Evolutionary conservation across 2,329 filamentous ascomycete species (phyloP), one percentile per base, ranked within the genome.

Genomic region (Cadophora malorum): DNA sequence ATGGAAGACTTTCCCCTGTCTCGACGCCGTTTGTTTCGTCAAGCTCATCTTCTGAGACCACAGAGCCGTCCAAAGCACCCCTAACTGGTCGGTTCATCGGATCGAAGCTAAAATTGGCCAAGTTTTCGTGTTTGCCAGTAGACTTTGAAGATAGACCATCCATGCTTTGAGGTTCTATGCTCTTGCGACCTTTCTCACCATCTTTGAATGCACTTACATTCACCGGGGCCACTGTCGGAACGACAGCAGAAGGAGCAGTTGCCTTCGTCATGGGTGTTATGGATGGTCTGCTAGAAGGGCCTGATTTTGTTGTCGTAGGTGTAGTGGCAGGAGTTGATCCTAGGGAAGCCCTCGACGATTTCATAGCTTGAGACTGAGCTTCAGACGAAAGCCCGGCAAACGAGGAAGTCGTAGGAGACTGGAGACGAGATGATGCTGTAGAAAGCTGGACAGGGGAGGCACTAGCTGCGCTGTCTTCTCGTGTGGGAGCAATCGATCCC

Each of bases 191-290:
- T 25, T 77, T 76, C 63, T 88, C 85, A 68, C 78, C 80, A 67
- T 85, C 83, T 65, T 82, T 82, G 69, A 83, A 82, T 19, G 80
- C 82, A 69, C 78, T 83, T 9, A 85, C 81, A 61, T 84, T 83
- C 14, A 85, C 79, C 3, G 86, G 83, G 0, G 83, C 83, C 50
- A 84, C 75, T 25, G 80, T 80, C 35, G 86, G 83, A 69, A 74
- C 68, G 28, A 74, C 70, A 28, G 71, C 73, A 23, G 74, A 69
- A 1, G 77, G 76, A n/a, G 73, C 62, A 1, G 74, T 76, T 23
- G 75, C 73, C 50, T 78, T 78, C 16, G 70, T 70, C 70, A 76
- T 75, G 10, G 76, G 72, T 10, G 76, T 72, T 28, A 76, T 74
- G 19, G 74, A 69, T 21, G 74, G 75, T 38, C 74, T 73, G 38